Percentiles rank a stretch among this genome's conserved stretches.
Evolutionary conservation across 768 basidiomycete species (phyloP).

Genomic region (Hericium rajendrae): DNA sequence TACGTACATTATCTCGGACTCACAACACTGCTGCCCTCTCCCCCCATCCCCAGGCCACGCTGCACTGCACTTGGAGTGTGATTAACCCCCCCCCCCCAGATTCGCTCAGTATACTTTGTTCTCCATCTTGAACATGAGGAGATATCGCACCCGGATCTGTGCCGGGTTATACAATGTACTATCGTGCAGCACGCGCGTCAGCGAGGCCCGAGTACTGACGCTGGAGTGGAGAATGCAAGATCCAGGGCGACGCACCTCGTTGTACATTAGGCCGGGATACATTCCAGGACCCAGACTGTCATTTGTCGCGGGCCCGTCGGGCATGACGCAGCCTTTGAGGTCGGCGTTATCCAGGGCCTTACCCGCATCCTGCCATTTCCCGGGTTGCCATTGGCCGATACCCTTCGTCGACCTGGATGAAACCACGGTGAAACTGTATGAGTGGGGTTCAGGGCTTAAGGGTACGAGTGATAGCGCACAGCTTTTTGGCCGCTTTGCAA

Average conservation of each 20-base stretch:
- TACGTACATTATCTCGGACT: no score
- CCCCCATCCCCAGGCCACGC: no score
- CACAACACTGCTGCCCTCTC: no score
- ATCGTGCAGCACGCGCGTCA: not conserved
- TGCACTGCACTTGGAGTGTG: no score
- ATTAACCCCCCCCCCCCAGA: no score
- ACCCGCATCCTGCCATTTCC: conserved; percentile 52
- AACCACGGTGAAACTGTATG: not conserved
- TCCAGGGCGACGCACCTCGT: conserved; percentile 35
- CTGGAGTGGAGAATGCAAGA: not conserved
- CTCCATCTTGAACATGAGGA: conserved; percentile 40
- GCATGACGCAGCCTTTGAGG: conserved; percentile 48
- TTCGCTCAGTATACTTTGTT: not conserved
- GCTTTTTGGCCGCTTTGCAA: conserved; percentile 30
- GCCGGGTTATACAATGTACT: conserved; percentile 56
- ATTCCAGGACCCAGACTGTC: conserved; percentile 11
- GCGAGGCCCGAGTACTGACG: not conserved
- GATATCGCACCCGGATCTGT: conserved; percentile 48
- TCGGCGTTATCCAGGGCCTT: conserved; percentile 36
- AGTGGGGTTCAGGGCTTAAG: not conserved
- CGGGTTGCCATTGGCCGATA: conserved; percentile 41
- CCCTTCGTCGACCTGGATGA: conserved; percentile 42
- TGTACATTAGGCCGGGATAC: conserved; percentile 34
- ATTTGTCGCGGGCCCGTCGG: conserved; percentile 37
- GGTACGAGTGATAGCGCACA: not conserved